phyloP scores from a whole-genome alignment of 2,329 filamentous ascomycete species.

The Pestalotiopsis sp. region DNA sequence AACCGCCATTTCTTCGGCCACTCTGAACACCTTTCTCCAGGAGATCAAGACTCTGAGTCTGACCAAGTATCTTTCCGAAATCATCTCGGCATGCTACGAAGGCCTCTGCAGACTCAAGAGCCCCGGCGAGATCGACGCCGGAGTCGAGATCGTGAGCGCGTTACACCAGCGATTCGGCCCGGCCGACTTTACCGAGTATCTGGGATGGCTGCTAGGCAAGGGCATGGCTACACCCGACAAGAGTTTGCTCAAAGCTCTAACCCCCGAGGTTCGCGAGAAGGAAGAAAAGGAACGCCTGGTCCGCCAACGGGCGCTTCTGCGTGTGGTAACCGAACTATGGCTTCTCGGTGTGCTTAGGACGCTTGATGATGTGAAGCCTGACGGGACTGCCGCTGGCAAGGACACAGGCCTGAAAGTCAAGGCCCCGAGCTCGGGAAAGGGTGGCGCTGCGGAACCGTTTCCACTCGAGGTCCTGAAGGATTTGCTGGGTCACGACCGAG shows the following conservation, averaged over 20 bases:
- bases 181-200: slow-evolving; percentile 82
- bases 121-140: slow-evolving; percentile 86
- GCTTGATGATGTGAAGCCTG: slow-evolving; percentile 66
- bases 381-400: slow-evolving; percentile 68
- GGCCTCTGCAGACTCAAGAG: slow-evolving; percentile 89
- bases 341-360: slow-evolving; percentile 85
- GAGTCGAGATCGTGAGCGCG: slow-evolving; percentile 91
- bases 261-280: slow-evolving; percentile 81
- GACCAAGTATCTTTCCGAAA: slow-evolving; percentile 95
- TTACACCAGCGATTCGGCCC: slow-evolving; percentile 94
- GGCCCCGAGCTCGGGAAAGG: slow-evolving; percentile 54
- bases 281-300: slow-evolving; percentile 93
- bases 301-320: slow-evolving; percentile 81
- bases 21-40: slow-evolving; percentile 79
- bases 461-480: slow-evolving; percentile 98
- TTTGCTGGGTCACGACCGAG: slow-evolving; percentile 86
- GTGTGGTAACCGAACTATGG: slow-evolving; percentile 95
- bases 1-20: slow-evolving; percentile 80
- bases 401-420: slow-evolving; percentile 59
- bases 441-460: slow-evolving; percentile 81
- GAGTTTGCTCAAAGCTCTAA: slow-evolving; percentile 73
- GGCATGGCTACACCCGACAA: slow-evolving; percentile 91
- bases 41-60: slow-evolving; percentile 89
- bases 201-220: slow-evolving; percentile 90
- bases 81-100: slow-evolving; percentile 93